Conservation (phyloP, 495 filamentous ascomycete genomes). For the Delitschia confertaspora region DNA sequence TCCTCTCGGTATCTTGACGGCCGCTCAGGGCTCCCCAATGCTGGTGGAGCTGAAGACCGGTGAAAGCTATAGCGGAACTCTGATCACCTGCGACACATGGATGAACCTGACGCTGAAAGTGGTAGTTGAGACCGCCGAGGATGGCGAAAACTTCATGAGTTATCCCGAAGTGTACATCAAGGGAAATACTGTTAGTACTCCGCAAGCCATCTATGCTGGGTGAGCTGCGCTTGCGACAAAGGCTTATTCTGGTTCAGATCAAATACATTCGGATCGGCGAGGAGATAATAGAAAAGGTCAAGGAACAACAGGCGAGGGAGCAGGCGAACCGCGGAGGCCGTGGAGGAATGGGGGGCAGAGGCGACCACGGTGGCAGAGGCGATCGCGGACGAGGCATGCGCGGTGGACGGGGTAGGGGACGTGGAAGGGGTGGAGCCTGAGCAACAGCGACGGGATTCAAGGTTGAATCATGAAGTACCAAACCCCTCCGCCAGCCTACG, state of each 20-base stretch:
- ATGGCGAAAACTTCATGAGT: constrained; percentile 86
- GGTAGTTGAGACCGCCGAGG: constrained; percentile 93
- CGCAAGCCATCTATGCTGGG: too few species aligned
- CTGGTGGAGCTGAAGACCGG: constrained; percentile 98
- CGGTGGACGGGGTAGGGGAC: constrained; percentile 42
- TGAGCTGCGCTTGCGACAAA: not conserved
- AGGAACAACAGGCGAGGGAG: constrained; percentile 71
- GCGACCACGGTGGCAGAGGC: constrained; percentile 16
- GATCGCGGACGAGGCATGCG: constrained; percentile 51
- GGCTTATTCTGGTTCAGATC: constrained; percentile 54
- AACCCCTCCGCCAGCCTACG: too few species aligned
- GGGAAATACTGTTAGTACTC: constrained; percentile 74
- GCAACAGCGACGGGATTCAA: too few species aligned
- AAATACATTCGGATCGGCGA: constrained; percentile 96
- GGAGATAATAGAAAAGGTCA: constrained; percentile 87
- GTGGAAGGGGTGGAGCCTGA: constrained; percentile 44
- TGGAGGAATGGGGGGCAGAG: constrained; percentile 41
- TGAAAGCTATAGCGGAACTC: constrained; percentile 91
- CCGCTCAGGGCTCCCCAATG: constrained; percentile 97
- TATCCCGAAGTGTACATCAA: constrained; percentile 91
- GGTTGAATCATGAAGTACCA: too few species aligned
- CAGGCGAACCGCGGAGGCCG: constrained; percentile 40
- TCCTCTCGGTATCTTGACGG: constrained; percentile 84
- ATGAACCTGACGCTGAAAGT: constrained; percentile 98
- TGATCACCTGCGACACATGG: constrained; percentile 96